Evolutionary conservation across 2,329 filamentous ascomycete genomes (phyloP), one percentile per base, ranked within the genome.

Genomic region (Epichloe sylvatica): DNA sequence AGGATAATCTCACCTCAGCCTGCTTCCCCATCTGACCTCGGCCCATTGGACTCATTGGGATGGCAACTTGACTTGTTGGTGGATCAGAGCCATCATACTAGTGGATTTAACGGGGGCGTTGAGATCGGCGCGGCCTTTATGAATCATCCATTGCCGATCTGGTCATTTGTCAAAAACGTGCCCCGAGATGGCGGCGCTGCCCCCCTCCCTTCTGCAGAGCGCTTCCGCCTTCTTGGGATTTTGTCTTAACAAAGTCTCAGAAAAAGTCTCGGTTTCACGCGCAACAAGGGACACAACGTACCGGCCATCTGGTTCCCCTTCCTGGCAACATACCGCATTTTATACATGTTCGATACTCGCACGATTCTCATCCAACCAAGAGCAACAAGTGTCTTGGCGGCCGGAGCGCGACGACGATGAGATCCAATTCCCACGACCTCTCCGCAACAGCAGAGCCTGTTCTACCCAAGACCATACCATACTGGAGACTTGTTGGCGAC

Each of bases 401-500:
- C 21, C 25, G 9, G 8, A 34, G 15, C 15, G 44, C 12, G 5
- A 43, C 17, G 45, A 41, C 39, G 13, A 47, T 46, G 35, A 48
- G 30, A 30, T 6, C 25, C 21, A 11, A 13, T 6, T 11, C 13
- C 9, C 9, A 47, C n/a, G 21, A 15, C 13, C 21, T 8, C 25
- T 1, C 1, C 36, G 35, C 17, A 4, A 12, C 12, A 6, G 45
- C 40, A 13, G 42, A 49, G n/a, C 46, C 47, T 12, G 40, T 43
- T 2, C 35, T 45, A 5, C 36, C 11, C 23, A 47, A 36, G 8
- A 13, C 4, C 8, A 42, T 55, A 49, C 50, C 53, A 23, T 55
- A 55, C 39, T 57, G 55, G 55, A 49, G 69, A 41, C 62, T 77
- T 45, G 67, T 81, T 51, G 56, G 70, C 47, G 69, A 78, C 57